Evolutionary conservation across 1,139 yeast species (phyloP), one percentile per base, ranked within the genome.

Genomic region (Scheffersomyces stambukii): DNA sequence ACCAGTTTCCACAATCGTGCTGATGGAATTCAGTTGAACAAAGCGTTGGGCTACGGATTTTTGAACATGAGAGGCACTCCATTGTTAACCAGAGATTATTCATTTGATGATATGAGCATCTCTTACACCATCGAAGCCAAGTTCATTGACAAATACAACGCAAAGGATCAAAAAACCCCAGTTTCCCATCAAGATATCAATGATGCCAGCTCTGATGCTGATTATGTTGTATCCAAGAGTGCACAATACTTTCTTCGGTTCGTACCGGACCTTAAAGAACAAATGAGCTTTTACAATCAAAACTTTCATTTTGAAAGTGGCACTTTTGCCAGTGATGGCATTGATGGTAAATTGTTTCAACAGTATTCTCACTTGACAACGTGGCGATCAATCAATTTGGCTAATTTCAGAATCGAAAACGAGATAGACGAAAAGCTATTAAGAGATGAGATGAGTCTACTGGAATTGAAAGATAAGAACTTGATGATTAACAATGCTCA

Each of bases 11-110:
- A 47, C 30, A 60, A 57, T 25, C 45, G 60, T 26, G 68, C 66
- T 3, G 60, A 55, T 23, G 36, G 46, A 2, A 56, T 68, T 11
- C 59, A 50, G 22, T 39, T 67, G 28, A 64, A 65, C 35, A 66
- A 66, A 36, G 66, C 66, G 1, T 48, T 67, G 30, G 74, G 75
- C 0, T 68, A 68, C 33, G 73, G 73, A 8, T 60, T 54, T 33
- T 43, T 66, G 23, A 53, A 58, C 24, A 35, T 50, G 4, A 41
- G 70, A 23, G 75, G 74, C 3, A 62, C 72, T 1, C 74, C 75
- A 2, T 41, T 67, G 7, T 43, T 63, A 23, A 63, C 70, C 8
- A 55, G 53, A 30, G 75, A 68, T 41, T 60, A 64, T 37, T 41
- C 61, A 7, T 64, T 64, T 38, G 71, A 64, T 8, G 64, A 64